Evolutionary conservation across 2,329 filamentous ascomycete genomes (phyloP).

Genomic region (Madurella fahalii): DNA sequence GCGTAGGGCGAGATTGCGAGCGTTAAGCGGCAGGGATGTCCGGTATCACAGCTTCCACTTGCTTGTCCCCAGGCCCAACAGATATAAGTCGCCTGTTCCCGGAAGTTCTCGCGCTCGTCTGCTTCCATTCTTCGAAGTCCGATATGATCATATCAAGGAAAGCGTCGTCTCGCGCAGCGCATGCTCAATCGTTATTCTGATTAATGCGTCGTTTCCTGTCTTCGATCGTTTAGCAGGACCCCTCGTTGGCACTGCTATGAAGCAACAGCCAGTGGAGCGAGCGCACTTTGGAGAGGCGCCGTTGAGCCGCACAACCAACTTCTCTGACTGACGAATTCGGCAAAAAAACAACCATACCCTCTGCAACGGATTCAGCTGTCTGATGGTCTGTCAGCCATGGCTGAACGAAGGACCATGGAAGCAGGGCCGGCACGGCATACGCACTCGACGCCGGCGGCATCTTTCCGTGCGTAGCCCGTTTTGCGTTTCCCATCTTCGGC

Average conservation of each 20-base stretch:
- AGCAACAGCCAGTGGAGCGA: conserved; percentile 10
- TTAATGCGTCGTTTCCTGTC: not conserved
- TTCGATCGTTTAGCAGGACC: not conserved
- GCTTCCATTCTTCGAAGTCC: too few species aligned
- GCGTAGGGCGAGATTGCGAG: too few species aligned
- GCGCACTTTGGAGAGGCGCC: conserved; percentile 7
- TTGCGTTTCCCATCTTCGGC: not conserved
- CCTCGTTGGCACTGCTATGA: conserved; percentile 6
- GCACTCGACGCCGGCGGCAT: conserved; percentile 44
- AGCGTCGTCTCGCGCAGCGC: too few species aligned
- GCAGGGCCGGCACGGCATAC: conserved; percentile 39
- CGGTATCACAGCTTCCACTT: too few species aligned
- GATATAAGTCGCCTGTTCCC: too few species aligned
- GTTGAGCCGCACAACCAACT: conserved; percentile 3
- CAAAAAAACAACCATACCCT: conserved; percentile 4
- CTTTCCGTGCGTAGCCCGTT: conserved; percentile 45
- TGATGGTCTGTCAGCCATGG: conserved; percentile 21
- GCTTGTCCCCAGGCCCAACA: too few species aligned
- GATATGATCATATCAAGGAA: too few species aligned
- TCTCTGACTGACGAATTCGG: conserved; percentile 1
- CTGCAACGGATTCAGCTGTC: not conserved
- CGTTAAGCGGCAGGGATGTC: too few species aligned
- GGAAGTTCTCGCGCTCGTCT: too few species aligned
- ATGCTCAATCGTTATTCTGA: not conserved
- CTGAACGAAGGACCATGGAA: conserved; percentile 43